Conservation (phyloP, 2,329 filamentous ascomycete species). For the Pseudocercospora cruenta region DNA sequence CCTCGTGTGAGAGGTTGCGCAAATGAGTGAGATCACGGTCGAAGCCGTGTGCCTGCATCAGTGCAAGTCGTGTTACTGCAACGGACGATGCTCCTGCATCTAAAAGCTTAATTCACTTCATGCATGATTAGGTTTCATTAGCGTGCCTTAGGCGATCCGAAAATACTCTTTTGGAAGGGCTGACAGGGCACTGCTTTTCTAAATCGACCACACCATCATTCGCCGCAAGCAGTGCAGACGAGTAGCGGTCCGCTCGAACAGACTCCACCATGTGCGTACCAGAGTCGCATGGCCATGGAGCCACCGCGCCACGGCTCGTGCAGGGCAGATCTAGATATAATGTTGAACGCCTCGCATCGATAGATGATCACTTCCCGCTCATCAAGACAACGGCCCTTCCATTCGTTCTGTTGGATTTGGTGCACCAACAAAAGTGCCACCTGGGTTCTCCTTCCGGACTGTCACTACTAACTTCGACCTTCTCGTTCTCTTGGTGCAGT, state of each 20-base stretch:
- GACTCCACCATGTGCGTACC: not conserved
- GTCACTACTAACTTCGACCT: not conserved
- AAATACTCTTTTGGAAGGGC: slow-evolving; percentile 3
- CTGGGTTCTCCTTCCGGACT: not conserved
- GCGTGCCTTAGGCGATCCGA: not conserved
- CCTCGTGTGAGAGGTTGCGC: not conserved
- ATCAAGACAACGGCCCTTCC: not conserved
- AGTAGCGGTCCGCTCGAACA: not conserved
- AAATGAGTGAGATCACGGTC: not conserved
- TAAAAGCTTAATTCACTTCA: slow-evolving; percentile 1
- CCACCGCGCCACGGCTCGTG: not conserved
- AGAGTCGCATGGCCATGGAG: slow-evolving; percentile 1
- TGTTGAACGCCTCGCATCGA: not conserved
- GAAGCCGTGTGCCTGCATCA: slow-evolving; percentile 5
- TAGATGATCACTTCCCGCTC: not conserved
- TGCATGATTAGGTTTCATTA: not conserved
- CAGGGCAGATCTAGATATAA: not conserved
- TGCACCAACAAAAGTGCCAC: slow-evolving; percentile 3
- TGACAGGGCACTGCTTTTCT: slow-evolving; percentile 7
- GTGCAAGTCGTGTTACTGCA: not conserved
- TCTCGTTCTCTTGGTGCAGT: not conserved
- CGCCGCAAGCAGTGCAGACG: not conserved
- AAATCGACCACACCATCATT: not conserved
- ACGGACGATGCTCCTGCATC: not conserved
- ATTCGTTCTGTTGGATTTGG: slow-evolving; percentile 2